Conservation (phyloP, 441 rosid genomes). For the Croton setiger region DNA sequence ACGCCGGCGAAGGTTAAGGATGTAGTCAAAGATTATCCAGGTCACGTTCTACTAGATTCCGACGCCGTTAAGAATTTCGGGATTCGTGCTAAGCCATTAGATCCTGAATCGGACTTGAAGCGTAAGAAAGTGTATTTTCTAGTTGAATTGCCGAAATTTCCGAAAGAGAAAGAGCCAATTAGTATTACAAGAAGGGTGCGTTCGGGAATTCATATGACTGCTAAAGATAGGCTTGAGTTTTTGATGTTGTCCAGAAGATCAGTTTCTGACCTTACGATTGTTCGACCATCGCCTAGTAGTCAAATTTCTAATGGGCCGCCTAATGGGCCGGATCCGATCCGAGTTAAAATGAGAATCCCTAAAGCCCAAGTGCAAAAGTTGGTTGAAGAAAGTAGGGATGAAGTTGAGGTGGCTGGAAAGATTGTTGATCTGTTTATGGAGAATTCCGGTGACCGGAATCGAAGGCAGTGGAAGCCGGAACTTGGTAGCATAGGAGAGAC, state of each 20-base stretch:
- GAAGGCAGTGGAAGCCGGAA: constrained; percentile 28
- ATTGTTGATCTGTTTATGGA: constrained; percentile 49
- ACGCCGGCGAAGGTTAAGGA: constrained; percentile 66
- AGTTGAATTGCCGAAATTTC: constrained; percentile 62
- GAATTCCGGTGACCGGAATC: constrained; percentile 20
- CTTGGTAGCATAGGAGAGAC: constrained; percentile 26
- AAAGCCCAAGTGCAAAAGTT: constrained; percentile 60
- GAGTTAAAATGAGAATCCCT: constrained; percentile 64
- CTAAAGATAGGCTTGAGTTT: constrained; percentile 76
- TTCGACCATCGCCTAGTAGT: constrained; percentile 18
- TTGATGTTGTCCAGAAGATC: constrained; percentile 74
- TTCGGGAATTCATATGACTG: constrained; percentile 72
- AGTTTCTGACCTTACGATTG: constrained; percentile 60
- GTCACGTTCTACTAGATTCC: constrained; percentile 64
- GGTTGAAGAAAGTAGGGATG: constrained; percentile 58
- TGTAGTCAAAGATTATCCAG: constrained; percentile 60
- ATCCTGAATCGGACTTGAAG: constrained; percentile 44
- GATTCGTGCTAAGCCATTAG: constrained; percentile 65
- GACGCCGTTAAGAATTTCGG: constrained; percentile 78
- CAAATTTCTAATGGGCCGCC: not conserved
- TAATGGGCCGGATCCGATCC: constrained; percentile 13
- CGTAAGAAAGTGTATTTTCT: constrained; percentile 71
- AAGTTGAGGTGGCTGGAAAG: constrained; percentile 60
- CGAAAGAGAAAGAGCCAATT: constrained; percentile 32
- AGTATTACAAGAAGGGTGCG: constrained; percentile 57